These are phyloP conservation scores for Hirsutella minnesotensis DNA, from an alignment of 2,329 filamentous ascomycete species.

Conservation along the genomic window DNA sequence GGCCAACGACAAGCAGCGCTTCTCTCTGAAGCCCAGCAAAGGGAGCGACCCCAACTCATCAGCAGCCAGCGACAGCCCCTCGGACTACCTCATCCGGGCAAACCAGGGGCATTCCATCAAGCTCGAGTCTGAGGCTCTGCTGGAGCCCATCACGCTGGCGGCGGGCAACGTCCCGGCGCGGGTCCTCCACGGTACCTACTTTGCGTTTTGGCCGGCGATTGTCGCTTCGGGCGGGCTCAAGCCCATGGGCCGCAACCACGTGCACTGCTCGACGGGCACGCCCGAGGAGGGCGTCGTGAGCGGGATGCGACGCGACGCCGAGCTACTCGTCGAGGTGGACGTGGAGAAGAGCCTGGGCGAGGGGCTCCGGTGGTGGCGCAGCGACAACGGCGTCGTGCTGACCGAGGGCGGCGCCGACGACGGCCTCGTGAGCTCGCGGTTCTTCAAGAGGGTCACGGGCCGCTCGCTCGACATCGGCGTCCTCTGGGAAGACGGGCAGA, in stretches of 20 bases:
- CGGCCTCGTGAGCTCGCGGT: conserved; percentile 52
- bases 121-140: conserved; percentile 56
- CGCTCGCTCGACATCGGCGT: conserved; percentile 47
- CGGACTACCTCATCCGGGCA: conserved; percentile 77
- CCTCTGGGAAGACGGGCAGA: conserved; percentile 59
- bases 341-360: conserved; percentile 52
- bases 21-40: conserved; percentile 55
- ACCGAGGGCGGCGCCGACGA: conserved; percentile 48
- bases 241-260: conserved; percentile 74
- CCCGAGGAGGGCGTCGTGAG: conserved; percentile 51
- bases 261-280: conserved; percentile 76
- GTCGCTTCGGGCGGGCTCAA: conserved; percentile 64
- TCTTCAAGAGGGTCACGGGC: conserved; percentile 61
- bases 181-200: conserved; percentile 84
- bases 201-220: conserved; percentile 66
- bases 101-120: conserved; percentile 90
- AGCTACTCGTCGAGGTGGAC: conserved; percentile 70
- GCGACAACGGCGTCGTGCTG: conserved; percentile 67
- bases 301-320: conserved; percentile 69
- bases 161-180: conserved; percentile 46
- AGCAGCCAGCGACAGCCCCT: conserved; percentile 32
- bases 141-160: conserved; percentile 54
- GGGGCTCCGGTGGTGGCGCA: conserved; percentile 62
- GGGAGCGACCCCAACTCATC: conserved; percentile 12
- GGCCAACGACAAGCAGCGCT: conserved; percentile 83